Evolutionary conservation across 257 asterid genomes (phyloP).

Genomic region (Ilex aquifolium): DNA sequence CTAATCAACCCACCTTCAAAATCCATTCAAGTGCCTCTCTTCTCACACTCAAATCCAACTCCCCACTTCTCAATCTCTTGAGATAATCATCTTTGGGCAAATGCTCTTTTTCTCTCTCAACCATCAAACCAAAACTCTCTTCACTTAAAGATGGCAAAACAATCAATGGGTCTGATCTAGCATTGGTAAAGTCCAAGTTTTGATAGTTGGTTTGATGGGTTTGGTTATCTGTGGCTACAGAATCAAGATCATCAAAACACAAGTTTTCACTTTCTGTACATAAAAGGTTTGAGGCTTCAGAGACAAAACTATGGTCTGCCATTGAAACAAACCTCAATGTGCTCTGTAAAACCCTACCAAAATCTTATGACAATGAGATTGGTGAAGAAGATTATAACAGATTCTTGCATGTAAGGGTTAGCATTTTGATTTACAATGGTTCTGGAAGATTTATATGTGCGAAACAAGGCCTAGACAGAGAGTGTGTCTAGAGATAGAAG

Average conservation of each 20-base stretch:
- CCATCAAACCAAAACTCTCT: slow-evolving; percentile 48
- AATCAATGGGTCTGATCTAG: slow-evolving; percentile 39
- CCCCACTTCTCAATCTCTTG: slow-evolving; percentile 63
- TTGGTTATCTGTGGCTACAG: slow-evolving; percentile 15
- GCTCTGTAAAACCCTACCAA: slow-evolving; percentile 14
- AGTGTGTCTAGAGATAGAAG: background rate
- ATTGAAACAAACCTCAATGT: slow-evolving; percentile 21
- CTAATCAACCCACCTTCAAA: slow-evolving; percentile 45
- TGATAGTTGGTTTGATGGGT: slow-evolving; percentile 22
- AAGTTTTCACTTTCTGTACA: slow-evolving; percentile 36
- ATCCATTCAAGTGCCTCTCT: slow-evolving; percentile 75
- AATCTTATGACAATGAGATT: slow-evolving; percentile 31
- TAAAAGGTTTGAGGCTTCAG: slow-evolving; percentile 35
- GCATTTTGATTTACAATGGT: background rate
- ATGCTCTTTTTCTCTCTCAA: slow-evolving; percentile 43
- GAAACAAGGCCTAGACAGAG: background rate
- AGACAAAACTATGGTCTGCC: slow-evolving; percentile 40
- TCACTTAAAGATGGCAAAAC: slow-evolving; percentile 35
- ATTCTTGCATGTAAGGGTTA: background rate
- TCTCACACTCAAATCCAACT: slow-evolving; percentile 55
- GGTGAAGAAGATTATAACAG: slow-evolving; percentile 8
- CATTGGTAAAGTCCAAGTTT: slow-evolving; percentile 25
- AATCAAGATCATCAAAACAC: slow-evolving; percentile 41
- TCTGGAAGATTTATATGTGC: background rate
- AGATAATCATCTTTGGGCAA: slow-evolving; percentile 63